Evolutionary conservation across 768 basidiomycete genomes (phyloP).

Genomic region (Arthromyces matolae): DNA sequence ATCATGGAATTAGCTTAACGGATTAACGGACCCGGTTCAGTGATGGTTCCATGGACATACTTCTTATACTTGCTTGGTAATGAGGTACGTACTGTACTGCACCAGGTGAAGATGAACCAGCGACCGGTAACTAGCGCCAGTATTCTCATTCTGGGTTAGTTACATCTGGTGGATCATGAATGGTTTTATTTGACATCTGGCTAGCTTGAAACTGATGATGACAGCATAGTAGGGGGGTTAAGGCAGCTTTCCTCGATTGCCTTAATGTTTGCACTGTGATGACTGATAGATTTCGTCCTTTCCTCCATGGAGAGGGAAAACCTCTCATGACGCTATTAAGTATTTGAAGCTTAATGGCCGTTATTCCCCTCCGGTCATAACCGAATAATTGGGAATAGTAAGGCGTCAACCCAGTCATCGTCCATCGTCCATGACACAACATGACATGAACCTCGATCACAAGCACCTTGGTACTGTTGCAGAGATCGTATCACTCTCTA

Average conservation of each 20-base stretch:
- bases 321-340: slow-evolving; percentile 1
- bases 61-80: not conserved
- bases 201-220: slow-evolving; percentile 7
- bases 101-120: not conserved
- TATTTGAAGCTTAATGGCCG: slow-evolving; percentile 1
- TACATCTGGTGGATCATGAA: slow-evolving; percentile 3
- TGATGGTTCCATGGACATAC: too few relatives aligned
- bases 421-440: not conserved
- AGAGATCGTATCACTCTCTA: too few relatives aligned
- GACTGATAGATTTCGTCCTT: slow-evolving; percentile 1
- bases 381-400: too few relatives aligned
- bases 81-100: not conserved
- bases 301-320: slow-evolving; percentile 2
- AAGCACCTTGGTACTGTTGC: too few relatives aligned
- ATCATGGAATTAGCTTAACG: not conserved
- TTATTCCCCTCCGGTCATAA: slow-evolving; percentile 2
- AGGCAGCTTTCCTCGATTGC: too few relatives aligned
- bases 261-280: too few relatives aligned
- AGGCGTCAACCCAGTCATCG: too few relatives aligned
- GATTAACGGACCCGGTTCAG: not conserved
- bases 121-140: not conserved
- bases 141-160: not conserved
- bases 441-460: slow-evolving; percentile 1
- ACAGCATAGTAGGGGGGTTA: slow-evolving; percentile 5
- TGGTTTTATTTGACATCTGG: slow-evolving; percentile 4